Base-by-base conservation (phyloP, 2,329 filamentous ascomycete species). In the Aureobasidium sp. region DNA sequence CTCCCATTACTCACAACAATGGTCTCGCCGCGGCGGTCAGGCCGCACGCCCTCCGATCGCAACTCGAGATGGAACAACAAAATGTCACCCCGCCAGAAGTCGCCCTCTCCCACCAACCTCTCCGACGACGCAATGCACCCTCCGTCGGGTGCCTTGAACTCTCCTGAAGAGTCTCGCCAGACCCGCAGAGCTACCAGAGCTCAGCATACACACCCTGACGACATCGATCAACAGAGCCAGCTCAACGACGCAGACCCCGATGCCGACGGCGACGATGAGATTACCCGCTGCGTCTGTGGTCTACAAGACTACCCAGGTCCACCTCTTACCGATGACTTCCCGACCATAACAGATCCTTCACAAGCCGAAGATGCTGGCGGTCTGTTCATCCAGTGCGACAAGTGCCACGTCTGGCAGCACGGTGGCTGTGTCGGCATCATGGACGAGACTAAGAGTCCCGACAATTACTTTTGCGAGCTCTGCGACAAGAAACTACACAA, bases 381-480 rank as follows among this genome's bases (percentile, higher is more conserved):
- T 58, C 88, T 97, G 76, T 99, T 97, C 76, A 92, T 99, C 67
- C 93, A 97, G 79, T 99, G 94, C 82, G 94, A 97, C 77, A 82
- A 90, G 66, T 99, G 94, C 80, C 95, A 96, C 74, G 94, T 97
- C 66, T 99, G 93, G 94, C 94, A 99, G 75, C 94, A 99, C 74
- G 94, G 94, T 70, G 93, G 92, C 64, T 99, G 94, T 72, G 93
- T 99, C 64, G 93, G 94, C 64, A 96, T 99, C 71, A 91, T 96
- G 79, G 94, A 94, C 68, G 93, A 96, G 75, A 88, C 90, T 68
- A 87, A 89, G 73, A 93, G 90, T 67, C 94, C 94, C 10, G 93
- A 97, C 61, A 92, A 97, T 75, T 99, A 99, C 78, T 99, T 94
- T 73, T 99, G 94, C 77, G 94, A 99, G 77, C 84, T 91, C 74